phyloP scores from a whole-genome alignment of 768 basidiomycete genomes.

The Mrakia gelida region DNA sequence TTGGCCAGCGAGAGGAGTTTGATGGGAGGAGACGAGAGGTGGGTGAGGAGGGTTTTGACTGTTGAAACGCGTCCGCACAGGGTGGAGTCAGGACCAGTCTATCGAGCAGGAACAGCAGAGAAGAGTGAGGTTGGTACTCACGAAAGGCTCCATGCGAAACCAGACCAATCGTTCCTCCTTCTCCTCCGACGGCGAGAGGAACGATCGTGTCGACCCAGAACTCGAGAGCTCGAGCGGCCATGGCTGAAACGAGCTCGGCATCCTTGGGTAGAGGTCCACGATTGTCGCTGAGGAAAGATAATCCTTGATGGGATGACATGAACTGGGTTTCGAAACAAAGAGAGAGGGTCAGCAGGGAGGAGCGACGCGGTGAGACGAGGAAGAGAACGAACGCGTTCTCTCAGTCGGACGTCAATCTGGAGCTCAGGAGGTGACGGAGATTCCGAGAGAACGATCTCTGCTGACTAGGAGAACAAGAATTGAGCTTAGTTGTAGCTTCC shows the following conservation, averaged over 20 bases:
- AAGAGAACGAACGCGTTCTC: slow-evolving; percentile 8
- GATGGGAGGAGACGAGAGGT: neutral
- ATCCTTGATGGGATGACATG: slow-evolving; percentile 14
- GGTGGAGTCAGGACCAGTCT: neutral
- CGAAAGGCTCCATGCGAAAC: slow-evolving; percentile 17
- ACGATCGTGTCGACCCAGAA: slow-evolving; percentile 12
- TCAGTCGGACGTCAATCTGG: neutral
- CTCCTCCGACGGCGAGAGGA: neutral
- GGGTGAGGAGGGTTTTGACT: slow-evolving; percentile 16
- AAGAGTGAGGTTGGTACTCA: neutral
- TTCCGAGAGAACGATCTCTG: neutral
- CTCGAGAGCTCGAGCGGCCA: slow-evolving; percentile 7
- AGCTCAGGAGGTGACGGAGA: neutral
- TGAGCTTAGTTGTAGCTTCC: neutral
- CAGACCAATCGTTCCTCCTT: neutral
- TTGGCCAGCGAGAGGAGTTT: neutral
- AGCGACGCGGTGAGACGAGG: neutral
- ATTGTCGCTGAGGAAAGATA: slow-evolving; percentile 6
- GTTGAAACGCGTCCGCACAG: neutral
- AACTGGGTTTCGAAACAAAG: neutral
- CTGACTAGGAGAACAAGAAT: neutral
- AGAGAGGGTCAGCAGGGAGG: neutral
- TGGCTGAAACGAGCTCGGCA: slow-evolving; percentile 1
- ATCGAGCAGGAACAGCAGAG: too few species aligned
- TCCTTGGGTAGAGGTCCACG: neutral